Evolutionary conservation across 192 early-diverging fungal genomes (phyloP), one percentile per base, ranked within the genome.

Genomic region (Funneliformis geosporum): DNA sequence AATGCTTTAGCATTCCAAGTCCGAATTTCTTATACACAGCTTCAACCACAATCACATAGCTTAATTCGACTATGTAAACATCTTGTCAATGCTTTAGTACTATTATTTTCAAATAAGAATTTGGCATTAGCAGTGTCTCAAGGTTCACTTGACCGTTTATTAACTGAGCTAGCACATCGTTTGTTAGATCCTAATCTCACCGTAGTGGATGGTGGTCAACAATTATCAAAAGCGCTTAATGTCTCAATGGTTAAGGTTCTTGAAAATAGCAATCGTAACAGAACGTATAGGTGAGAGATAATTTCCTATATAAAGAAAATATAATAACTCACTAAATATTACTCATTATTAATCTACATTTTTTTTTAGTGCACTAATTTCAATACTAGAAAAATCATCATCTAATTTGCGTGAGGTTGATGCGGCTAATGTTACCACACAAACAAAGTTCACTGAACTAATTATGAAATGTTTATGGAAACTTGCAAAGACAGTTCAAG

Each of bases 391-490:
- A 55, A 82, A 89, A 68, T 87, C 87, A 50, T 84, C 93, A 33
- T 82, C 85, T 43, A 75, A 89, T 38, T 82, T 92, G 78, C 78
- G 88, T 75, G 78, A 86, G 64, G 73, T 89, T 74, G 82, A 89
- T 28, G 81, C 89, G 79, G 67, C 88, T 70, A 66, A 82, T 5
- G 43, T 79, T 16, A 81, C 86, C 0, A 80, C 87, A 21, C 84
- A 94, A 79, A 87, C 90, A 38, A 94, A 93, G 80, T 92, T 93
- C 80, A 94, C 92, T 40, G 96, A 99, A 81, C 83, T 98, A 43
- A 91, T 94, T 21, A 96, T 98, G 94, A 96, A 96, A 83, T 99
- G 98, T 73, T 79, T 99, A 60, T 99, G 98, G 98, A 96, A 97
- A 71, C 81, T 98, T 42, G 93, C 97, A 38, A 98, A 98, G 86